Evolutionary conservation across 2,329 filamentous ascomycete genomes (phyloP).

Genomic region (Colletotrichum zoysiae): DNA sequence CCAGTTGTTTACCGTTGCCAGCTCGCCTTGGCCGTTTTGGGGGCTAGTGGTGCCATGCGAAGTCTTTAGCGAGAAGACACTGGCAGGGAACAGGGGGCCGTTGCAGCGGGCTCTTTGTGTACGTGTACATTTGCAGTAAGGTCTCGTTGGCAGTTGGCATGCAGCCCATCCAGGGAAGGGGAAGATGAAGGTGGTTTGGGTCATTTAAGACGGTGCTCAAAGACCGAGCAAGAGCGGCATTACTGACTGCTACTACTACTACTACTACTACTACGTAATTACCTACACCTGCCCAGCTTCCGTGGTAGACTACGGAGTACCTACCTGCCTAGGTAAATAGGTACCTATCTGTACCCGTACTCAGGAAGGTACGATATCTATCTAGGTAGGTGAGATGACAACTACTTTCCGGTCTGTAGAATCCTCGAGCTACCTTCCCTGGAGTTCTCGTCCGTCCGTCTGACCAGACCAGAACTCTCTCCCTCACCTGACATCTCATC

Average conservation of each 20-base stretch:
- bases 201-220: not conserved
- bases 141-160: not conserved
- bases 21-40: constrained; percentile 24
- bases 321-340: too few species aligned
- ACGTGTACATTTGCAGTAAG: not conserved
- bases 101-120: constrained; percentile 9
- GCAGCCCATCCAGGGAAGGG: not conserved
- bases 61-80: constrained; percentile 9
- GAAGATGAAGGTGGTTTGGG: not conserved
- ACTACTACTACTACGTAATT: too few species aligned
- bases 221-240: not conserved
- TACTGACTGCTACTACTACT: not conserved
- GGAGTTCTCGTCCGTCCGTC: not conserved
- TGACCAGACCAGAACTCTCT: constrained; percentile 2
- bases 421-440: constrained; percentile 1
- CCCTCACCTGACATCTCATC: constrained; percentile 19
- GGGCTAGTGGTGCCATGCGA: constrained; percentile 13
- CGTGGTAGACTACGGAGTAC: too few species aligned
- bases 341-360: too few species aligned
- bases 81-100: constrained; percentile 32
- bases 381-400: constrained; percentile 6
- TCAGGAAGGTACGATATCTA: too few species aligned
- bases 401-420: not conserved
- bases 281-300: too few species aligned
- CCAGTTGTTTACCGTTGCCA: constrained; percentile 8